Evolutionary conservation across 106 monocot species (phyloP), one percentile per base, ranked within the genome.

Genomic region (Apostasia ramifera): DNA sequence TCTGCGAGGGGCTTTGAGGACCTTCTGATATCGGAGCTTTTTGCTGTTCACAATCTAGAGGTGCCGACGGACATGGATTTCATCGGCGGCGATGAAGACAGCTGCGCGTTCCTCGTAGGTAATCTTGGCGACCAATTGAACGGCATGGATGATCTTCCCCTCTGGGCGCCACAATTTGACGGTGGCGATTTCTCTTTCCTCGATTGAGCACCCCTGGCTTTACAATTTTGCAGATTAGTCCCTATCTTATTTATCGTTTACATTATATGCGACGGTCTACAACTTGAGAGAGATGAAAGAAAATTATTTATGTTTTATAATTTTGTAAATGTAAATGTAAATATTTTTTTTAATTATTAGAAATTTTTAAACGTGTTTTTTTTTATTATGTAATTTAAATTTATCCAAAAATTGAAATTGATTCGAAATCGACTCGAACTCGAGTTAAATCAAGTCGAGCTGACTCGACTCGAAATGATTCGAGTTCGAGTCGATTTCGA

Each of bases 81-180:
- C 47, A 47, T 4, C 8, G 47, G 7, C 2, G 10, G 5, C 42
- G n/a, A 26, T 26, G 26, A 26, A 26, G 73, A 67, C 4, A 51
- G 13, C 9, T 48, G 50, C 38, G 61, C 53, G 6, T 68, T 68
- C 15, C 44, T 79, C 40, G 39, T 73, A 15, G 78, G 73, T 0
- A 55, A 72, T 8, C 47, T 78, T 45, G 78, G 72, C n/a, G 72
- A 72, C 55, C 74, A 74, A n/a, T 70, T 71, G 2, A 44, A 60
- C 49, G 71, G 74, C 0, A 71, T 80, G 1, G 66, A 75, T 42
- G 70, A 66, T n/a, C 39, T 71, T 54, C 70, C 70, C 2, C 26
- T 66, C 51, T 69, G 64, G 70, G 45, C 37, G 47, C 74, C 61
- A 55, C 70, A 57, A 41, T 75, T 80, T n/a, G 74, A 79, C 15